Evolutionary conservation across 2,329 filamentous ascomycete genomes (phyloP), one percentile per base, ranked within the genome.

Genomic region (Exophiala spinifera): DNA sequence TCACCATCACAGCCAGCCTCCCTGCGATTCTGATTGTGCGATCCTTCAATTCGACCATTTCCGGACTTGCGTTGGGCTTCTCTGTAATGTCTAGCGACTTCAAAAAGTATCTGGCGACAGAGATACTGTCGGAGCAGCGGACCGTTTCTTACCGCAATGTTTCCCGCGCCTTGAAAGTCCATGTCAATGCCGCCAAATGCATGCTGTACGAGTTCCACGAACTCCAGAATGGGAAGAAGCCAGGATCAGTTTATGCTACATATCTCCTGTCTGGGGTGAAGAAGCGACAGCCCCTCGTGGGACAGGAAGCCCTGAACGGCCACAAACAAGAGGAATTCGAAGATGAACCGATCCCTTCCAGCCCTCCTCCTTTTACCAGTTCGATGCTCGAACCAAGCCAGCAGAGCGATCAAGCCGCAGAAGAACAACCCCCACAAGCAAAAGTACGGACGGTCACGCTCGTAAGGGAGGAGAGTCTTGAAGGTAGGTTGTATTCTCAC

Each of bases 171-270:
- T 73, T 96, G 50, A 87, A 90, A 65, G 80, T 96, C 42, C 88
- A 96, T 69, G 86, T 88, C 69, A 94, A 95, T 67, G 77, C 81
- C 40, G 94, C 94, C 11, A 99, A 99, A 72, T 85, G 91, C 70
- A 95, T 94, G 82, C 83, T 91, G 14, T 95, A 83, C 71, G 88
- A 95, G 28, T 97, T 95, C 63, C 83, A 96, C 69, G 78, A 80
- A 59, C 82, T 79, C 53, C 88, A 95, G 68, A 95, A 91, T 70
- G 78, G 76, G 51, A 89, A 87, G 70, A 87, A 84, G 57, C 79
- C 87, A 0, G 81, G 83, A 19, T 86, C 84, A 21, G 77, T 96
- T n/a, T 83, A 95, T 73, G 94, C 92, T 42, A 96, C 91, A n/a
- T 99, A 96, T 72, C 76, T 96, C 46, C 69, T 99, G 43, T 87